These are phyloP conservation scores for Zygoascus sp. DNA, from an alignment of 1,139 yeast species.

Conservation along the genomic window DNA sequence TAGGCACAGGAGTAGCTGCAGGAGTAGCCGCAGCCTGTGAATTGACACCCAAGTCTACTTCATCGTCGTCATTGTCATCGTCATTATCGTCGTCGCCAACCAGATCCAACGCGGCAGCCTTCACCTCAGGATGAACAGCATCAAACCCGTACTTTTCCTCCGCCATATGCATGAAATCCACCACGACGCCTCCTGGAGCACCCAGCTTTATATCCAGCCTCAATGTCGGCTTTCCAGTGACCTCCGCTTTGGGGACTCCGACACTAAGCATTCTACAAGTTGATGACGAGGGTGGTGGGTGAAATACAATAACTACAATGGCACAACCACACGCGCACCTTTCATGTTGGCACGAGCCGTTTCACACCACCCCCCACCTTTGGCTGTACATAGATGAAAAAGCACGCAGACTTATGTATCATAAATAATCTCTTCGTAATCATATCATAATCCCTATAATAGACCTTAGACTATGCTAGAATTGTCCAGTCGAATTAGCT, in stretches of 20 bases:
- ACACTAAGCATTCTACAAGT: background rate
- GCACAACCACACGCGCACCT: background rate
- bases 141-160: slow-evolving; percentile 86
- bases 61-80: slow-evolving; percentile 47
- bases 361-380: too few relatives aligned
- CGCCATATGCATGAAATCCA: slow-evolving; percentile 73
- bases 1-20: slow-evolving; percentile 34
- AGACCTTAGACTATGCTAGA: background rate
- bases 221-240: slow-evolving; percentile 8
- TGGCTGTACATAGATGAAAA: too few relatives aligned
- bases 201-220: slow-evolving; percentile 9
- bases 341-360: too few relatives aligned
- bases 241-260: slow-evolving; percentile 4
- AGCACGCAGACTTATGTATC: too few relatives aligned
- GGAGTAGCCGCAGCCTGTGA: slow-evolving; percentile 9
- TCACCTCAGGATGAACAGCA: slow-evolving; percentile 59
- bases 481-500: background rate
- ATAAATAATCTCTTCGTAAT: background rate
- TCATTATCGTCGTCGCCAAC: slow-evolving; percentile 61
- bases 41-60: slow-evolving; percentile 28
- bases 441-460: background rate
- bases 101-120: slow-evolving; percentile 46
- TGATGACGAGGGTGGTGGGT: background rate
- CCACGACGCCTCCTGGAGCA: slow-evolving; percentile 42
- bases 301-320: background rate